phyloP scores from a whole-genome alignment of 2,329 filamentous ascomycete species.

The Clonostachys rhizophaga region DNA sequence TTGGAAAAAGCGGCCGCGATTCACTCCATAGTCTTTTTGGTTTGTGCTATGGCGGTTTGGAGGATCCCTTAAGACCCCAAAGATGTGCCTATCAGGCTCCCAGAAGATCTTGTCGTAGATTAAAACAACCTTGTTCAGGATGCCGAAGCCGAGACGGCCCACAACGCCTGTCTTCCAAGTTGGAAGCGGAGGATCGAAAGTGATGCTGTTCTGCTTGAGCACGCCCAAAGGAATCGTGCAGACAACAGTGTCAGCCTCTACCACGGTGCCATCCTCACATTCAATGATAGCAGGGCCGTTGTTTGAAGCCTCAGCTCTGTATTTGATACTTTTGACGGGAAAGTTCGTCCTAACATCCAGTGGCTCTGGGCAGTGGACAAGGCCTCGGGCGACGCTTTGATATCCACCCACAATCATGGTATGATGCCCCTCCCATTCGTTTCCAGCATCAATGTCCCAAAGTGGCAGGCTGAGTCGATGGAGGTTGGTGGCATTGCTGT shows the following conservation, averaged over 20 bases:
- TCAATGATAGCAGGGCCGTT: conserved; percentile 55
- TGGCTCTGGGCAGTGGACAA: conserved; percentile 71
- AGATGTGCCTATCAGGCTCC: conserved; percentile 87
- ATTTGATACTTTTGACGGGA: conserved; percentile 66
- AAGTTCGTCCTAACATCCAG: conserved; percentile 74
- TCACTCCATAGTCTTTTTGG: conserved; percentile 73
- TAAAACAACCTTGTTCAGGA: conserved; percentile 92
- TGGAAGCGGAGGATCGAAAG: conserved; percentile 90
- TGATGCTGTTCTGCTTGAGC: conserved; percentile 73
- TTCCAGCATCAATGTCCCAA: conserved; percentile 97
- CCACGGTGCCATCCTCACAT: conserved; percentile 70
- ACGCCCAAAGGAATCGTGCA: conserved; percentile 88
- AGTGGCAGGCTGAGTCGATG: conserved; percentile 81
- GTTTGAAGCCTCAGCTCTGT: conserved; percentile 43
- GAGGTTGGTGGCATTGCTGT: conserved; percentile 89
- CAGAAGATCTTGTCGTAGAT: conserved; percentile 89
- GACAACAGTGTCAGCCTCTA: conserved; percentile 88
- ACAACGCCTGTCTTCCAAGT: conserved; percentile 81
- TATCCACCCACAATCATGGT: conserved; percentile 93
- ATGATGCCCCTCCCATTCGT: conserved; percentile 94
- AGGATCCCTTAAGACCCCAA: conserved; percentile 81
- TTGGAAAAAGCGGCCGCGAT: conserved; percentile 89
- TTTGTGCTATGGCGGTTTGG: conserved; percentile 64
- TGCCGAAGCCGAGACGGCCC: conserved; percentile 80
- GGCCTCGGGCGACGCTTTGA: conserved; percentile 83